These are phyloP conservation scores for Phlebopus sp. DNA, from an alignment of 1,284 basidiomycete species.

Conservation along the genomic window DNA sequence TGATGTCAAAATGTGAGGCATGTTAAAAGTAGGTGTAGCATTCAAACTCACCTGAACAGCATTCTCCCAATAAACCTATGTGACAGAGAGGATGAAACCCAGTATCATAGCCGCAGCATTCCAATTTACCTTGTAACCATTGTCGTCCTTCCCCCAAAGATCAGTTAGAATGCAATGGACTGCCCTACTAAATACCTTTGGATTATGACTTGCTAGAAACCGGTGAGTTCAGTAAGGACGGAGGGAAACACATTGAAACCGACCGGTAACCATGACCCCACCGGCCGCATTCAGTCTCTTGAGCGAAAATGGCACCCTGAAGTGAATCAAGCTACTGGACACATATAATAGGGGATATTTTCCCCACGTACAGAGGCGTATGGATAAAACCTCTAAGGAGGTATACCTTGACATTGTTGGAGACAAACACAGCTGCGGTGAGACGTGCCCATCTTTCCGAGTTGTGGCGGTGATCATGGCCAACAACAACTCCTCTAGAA, in stretches of 20 bases:
- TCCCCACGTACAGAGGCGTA: slow-evolving; percentile 68
- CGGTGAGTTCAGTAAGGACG: background rate
- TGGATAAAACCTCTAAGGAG: slow-evolving; percentile 70
- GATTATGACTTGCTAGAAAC: slow-evolving; percentile 73
- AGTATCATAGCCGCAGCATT: background rate
- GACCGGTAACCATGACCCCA: slow-evolving; percentile 87
- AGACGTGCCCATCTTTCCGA: slow-evolving; percentile 74
- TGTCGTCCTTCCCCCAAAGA: slow-evolving; percentile 57
- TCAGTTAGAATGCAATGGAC: slow-evolving; percentile 3
- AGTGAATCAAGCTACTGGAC: slow-evolving; percentile 3
- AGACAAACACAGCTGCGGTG: slow-evolving; percentile 67
- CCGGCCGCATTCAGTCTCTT: slow-evolving; percentile 66
- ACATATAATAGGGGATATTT: background rate
- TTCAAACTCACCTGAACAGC: slow-evolving; percentile 61
- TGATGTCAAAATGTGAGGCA: slow-evolving; percentile 28
- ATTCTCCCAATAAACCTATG: slow-evolving; percentile 82
- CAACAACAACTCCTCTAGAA: slow-evolving; percentile 70
- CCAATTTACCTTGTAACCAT: slow-evolving; percentile 73
- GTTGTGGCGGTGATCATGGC: slow-evolving; percentile 79
- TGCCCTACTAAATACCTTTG: slow-evolving; percentile 51
- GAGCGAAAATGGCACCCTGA: slow-evolving; percentile 76
- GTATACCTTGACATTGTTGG: slow-evolving; percentile 64
- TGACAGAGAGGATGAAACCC: background rate
- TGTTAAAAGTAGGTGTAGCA: background rate
- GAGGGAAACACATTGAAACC: slow-evolving; percentile 7